A percentile compares a stretch with the other conserved stretches of the same genome.
phyloP scores from a whole-genome alignment of 78 protist species.

The Andalucia godoyi region DNA sequence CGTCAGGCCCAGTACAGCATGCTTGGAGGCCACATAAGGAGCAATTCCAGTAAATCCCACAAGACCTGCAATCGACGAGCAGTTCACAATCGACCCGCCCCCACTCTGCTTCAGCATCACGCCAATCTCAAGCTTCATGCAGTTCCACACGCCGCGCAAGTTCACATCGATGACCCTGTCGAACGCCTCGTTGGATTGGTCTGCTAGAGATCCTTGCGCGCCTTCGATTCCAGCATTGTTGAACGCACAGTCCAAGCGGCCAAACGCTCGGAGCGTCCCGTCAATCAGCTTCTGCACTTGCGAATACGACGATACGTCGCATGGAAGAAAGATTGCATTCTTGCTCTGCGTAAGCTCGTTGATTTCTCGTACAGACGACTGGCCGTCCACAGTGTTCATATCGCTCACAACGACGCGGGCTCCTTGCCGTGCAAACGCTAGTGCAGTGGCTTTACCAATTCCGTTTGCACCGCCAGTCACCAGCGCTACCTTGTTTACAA shows the following conservation, averaged over 20 bases:
- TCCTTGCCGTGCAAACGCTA: not conserved
- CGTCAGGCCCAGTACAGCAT: constrained; percentile 12
- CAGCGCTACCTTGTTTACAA: not conserved
- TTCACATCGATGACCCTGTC: not conserved
- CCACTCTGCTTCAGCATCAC: not conserved
- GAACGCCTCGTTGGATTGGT: not conserved
- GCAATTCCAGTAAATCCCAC: not conserved
- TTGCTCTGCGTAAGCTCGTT: not conserved
- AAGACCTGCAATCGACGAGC: constrained; percentile 5
- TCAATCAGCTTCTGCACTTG: not conserved
- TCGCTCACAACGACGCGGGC: not conserved
- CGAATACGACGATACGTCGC: not conserved
- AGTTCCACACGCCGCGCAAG: constrained; percentile 1
- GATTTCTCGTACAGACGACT: not conserved
- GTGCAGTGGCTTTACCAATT: not conserved
- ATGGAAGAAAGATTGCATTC: not conserved
- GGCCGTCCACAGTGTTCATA: not conserved
- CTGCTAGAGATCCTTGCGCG: not conserved
- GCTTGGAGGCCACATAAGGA: constrained; percentile 21
- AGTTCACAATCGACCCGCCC: constrained; percentile 11
- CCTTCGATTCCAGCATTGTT: constrained; percentile 24
- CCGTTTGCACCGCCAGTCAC: not conserved
- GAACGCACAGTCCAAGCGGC: not conserved
- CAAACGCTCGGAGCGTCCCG: not conserved
- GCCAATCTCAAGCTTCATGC: not conserved